Evolutionary conservation across 2,329 filamentous ascomycete species (phyloP), one percentile per base, ranked within the genome.

Genomic region (Aspergillus sergii): DNA sequence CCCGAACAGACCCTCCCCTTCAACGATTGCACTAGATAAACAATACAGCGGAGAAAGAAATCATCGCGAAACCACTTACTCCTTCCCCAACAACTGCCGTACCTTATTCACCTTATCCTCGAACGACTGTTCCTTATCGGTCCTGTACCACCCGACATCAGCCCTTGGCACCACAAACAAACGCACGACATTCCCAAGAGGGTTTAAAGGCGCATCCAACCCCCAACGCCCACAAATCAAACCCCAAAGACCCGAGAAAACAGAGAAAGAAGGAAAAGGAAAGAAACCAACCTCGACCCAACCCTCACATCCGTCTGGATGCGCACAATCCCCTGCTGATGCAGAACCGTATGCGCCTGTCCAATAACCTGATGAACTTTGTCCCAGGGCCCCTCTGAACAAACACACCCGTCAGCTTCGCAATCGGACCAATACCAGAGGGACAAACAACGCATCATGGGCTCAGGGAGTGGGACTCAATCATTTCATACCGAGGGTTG

Each of bases 221-320:
- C 12, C 32, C 21, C 28, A 19, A 14, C 26, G 21, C 28, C 39
- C 30, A 57, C 55, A 23, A n/a, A 28, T 46, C 36, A 28, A 23
- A 39, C 21, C 16, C n/a, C 19, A 53, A 46, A 7, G 12, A 57
- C 51, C 48, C 12, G 11, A 21, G n/a, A 30, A 34, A 58, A 36
- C 19, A 50, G 28, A 34, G 21, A 54, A 45, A 16, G 51, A 46
- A 61, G 57, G 50, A 50, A 39, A 54, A 54, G 23, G 46, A n/a
- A 34, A 59, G 46, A 34, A 14, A 80, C 83, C 73, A 69, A 90
- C 90, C 90, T 88, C 32, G 91, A 91, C 1, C 94, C 94, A 50
- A 93, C 89, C 14, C 94, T 84, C 81, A 98, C 94, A 75, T 94
- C 93, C 32, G 89, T 91, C 82, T 98, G 94, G 46, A 98, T 91